Conservation (phyloP, 2,329 filamentous ascomycete genomes). For the Fusarium humuli region DNA sequence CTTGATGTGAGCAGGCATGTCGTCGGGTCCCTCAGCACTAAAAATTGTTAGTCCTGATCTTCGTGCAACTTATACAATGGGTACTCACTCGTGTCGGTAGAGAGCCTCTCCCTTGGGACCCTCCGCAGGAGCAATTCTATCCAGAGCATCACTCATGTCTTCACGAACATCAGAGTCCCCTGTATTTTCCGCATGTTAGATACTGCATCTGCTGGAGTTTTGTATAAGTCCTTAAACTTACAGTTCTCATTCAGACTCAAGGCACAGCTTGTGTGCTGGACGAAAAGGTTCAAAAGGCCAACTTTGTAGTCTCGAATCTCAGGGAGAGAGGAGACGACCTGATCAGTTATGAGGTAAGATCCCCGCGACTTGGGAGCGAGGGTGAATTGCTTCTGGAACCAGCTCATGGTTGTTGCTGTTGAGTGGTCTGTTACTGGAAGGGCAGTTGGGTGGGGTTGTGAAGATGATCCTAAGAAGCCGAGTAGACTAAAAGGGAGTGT, state of each 20-base stretch:
- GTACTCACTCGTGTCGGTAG: slow-evolving; percentile 75
- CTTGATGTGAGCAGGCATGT: slow-evolving; percentile 99
- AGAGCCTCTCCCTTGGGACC: slow-evolving; percentile 78
- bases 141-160: slow-evolving; percentile 94
- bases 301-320: slow-evolving; percentile 87
- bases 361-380: slow-evolving; percentile 83
- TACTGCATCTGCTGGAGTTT: background rate
- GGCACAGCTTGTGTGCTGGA: slow-evolving; percentile 95
- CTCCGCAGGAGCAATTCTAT: slow-evolving; percentile 83
- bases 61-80: background rate
- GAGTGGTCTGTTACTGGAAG: slow-evolving; percentile 40
- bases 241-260: slow-evolving; percentile 94
- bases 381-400: slow-evolving; percentile 86
- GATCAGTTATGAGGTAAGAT: slow-evolving; percentile 88
- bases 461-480: slow-evolving; percentile 47
- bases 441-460: slow-evolving; percentile 48
- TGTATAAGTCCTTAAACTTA: slow-evolving; percentile 34
- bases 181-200: slow-evolving; percentile 53
- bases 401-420: slow-evolving; percentile 67
- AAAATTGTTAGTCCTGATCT: slow-evolving; percentile 4
- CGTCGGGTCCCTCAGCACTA: slow-evolving; percentile 86
- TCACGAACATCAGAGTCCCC: slow-evolving; percentile 83
- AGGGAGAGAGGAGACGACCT: slow-evolving; percentile 76
- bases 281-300: slow-evolving; percentile 87
- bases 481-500: slow-evolving; percentile 60